Percentiles rank a stretch among this genome's conserved stretches.
phyloP scores from a whole-genome alignment of 169 alveolate genomes.

The Cryptosporidium ryanae region DNA sequence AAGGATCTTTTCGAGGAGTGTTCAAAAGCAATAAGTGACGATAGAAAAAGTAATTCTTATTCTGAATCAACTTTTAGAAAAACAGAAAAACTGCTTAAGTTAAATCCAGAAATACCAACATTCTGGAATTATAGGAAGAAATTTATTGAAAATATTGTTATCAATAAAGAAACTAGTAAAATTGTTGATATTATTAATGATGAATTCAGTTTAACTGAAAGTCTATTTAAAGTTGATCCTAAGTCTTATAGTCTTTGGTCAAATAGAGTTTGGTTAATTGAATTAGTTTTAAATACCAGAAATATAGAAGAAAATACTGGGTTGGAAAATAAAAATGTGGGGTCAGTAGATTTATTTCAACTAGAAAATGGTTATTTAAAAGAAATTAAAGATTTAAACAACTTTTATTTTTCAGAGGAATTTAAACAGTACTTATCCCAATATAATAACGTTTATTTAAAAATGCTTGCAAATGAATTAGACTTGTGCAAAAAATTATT shows the following conservation, averaged over 20 bases:
- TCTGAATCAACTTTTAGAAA: constrained; percentile 17
- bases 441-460: background rate
- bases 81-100: constrained; percentile 66
- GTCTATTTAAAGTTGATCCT: constrained; percentile 21
- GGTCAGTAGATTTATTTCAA: background rate
- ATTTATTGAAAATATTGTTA: background rate
- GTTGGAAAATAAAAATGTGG: background rate
- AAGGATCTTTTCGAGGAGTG: constrained; percentile 43
- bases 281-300: constrained; percentile 6
- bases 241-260: constrained; percentile 68
- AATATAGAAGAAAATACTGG: background rate
- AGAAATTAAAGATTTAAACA: background rate
- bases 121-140: constrained; percentile 72
- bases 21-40: background rate
- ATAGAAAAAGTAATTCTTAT: background rate
- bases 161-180: background rate
- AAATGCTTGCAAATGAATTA: constrained; percentile 30
- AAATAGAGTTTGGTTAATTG: constrained; percentile 59
- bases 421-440: constrained; percentile 6
- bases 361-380: constrained; percentile 15
- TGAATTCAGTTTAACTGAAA: constrained; percentile 38
- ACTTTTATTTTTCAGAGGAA: background rate
- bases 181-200: background rate
- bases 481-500: constrained; percentile 47
- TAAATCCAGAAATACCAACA: constrained; percentile 74